These are phyloP conservation scores for Penicillium crystallinum DNA, from an alignment of 495 filamentous ascomycete genomes.

Conservation along the genomic window DNA sequence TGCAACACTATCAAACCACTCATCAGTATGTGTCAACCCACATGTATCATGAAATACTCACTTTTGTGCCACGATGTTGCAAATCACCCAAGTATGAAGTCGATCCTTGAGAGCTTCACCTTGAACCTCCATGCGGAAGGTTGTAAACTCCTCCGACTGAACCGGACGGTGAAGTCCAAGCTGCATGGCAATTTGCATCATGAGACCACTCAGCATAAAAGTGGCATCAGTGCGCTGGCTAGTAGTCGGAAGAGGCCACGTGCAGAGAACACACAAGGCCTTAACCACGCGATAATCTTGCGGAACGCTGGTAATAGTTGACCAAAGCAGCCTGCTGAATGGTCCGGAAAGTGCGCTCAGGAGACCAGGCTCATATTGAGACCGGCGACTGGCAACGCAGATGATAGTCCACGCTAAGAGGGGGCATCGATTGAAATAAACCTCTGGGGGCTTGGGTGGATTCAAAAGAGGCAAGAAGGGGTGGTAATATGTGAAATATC, in stretches of 20 bases:
- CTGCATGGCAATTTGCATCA: slow-evolving; percentile 94
- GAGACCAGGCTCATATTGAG: slow-evolving; percentile 59
- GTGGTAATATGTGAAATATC: slow-evolving; percentile 76
- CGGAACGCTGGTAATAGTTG: slow-evolving; percentile 72
- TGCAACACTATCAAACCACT: slow-evolving; percentile 56
- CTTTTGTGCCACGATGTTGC: slow-evolving; percentile 86
- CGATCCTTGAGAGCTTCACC: slow-evolving; percentile 82
- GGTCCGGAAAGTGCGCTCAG: slow-evolving; percentile 66
- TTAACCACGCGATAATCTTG: slow-evolving; percentile 86
- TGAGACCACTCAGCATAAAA: slow-evolving; percentile 81
- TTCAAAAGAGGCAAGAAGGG: slow-evolving; percentile 81
- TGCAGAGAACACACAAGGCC: slow-evolving; percentile 82
- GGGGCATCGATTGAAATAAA: slow-evolving; percentile 68
- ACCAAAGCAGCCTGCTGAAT: slow-evolving; percentile 72
- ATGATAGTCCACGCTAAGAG: slow-evolving; percentile 86
- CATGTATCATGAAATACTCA: slow-evolving; percentile 22
- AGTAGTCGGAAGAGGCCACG: slow-evolving; percentile 85
- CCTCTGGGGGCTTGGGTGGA: slow-evolving; percentile 62
- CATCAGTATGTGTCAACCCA: slow-evolving; percentile 1
- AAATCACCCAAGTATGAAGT: slow-evolving; percentile 84
- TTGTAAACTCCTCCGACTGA: slow-evolving; percentile 86
- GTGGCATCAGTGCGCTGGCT: slow-evolving; percentile 83
- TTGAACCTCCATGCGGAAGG: slow-evolving; percentile 72
- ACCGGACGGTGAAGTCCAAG: slow-evolving; percentile 85
- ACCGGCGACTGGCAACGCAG: slow-evolving; percentile 73